A percentile compares a stretch with the other conserved stretches of the same genome.
Evolutionary conservation across 1,284 basidiomycete genomes (phyloP).

Genomic region (Trichosporon faecale): DNA sequence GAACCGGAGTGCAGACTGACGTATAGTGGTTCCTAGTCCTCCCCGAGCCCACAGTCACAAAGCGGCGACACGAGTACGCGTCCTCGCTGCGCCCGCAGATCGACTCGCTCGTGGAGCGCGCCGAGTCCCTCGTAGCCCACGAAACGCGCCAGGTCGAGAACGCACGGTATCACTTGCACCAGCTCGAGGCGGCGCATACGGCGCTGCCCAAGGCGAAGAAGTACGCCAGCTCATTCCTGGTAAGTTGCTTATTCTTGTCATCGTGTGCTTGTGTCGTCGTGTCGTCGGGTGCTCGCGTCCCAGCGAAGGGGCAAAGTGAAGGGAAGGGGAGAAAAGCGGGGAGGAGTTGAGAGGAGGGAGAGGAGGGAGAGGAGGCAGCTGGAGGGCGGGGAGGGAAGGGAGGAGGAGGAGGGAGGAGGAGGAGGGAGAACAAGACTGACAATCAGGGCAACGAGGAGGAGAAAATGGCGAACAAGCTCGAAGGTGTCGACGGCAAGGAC

Average conservation of each 20-base stretch:
- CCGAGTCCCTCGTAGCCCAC: constrained; percentile 33
- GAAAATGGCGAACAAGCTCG: constrained; percentile 22
- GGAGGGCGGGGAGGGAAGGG: no score
- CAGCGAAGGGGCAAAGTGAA: no score
- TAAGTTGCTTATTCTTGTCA: no score
- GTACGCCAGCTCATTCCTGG: not conserved
- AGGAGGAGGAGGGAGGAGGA: no score
- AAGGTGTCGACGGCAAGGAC: constrained; percentile 36
- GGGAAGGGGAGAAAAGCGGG: no score
- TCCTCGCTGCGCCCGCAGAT: constrained; percentile 47
- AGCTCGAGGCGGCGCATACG: not conserved
- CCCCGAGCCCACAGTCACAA: constrained; percentile 39
- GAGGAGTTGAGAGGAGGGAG: no score
- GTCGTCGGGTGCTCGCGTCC: no score
- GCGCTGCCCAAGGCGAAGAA: not conserved
- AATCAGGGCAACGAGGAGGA: constrained; percentile 5
- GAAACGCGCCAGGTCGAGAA: constrained; percentile 26
- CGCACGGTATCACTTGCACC: not conserved
- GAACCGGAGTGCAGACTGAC: not conserved
- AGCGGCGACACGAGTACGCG: constrained; percentile 41
- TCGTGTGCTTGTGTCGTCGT: no score
- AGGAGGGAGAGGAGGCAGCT: no score
- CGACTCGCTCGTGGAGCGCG: constrained; percentile 41
- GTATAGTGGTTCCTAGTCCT: constrained; percentile 48
- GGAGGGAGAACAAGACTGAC: no score